A percentile compares a stretch with the other conserved stretches of the same genome.
Conservation (phyloP, 371 early-diverging fungal genomes). For the Apophysomyces sp. region DNA sequence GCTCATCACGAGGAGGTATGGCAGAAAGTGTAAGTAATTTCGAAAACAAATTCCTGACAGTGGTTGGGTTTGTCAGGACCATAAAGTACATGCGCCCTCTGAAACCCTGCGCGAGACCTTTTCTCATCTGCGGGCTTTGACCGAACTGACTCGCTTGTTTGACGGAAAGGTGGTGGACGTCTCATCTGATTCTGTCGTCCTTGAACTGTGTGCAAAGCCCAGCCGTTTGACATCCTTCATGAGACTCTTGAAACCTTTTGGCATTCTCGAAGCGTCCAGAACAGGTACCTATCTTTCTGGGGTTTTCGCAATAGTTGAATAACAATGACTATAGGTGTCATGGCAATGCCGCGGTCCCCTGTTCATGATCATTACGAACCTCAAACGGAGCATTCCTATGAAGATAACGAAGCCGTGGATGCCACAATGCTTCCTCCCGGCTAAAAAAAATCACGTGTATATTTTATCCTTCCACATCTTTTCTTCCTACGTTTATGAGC, state of each 20-base stretch:
- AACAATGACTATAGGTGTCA: constrained; percentile 59
- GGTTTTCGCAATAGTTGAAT: neutral
- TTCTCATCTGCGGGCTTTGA: constrained; percentile 76
- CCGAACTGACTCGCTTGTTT: constrained; percentile 84
- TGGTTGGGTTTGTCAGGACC: neutral
- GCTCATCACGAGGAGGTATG: constrained; percentile 27
- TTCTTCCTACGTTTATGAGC: no score
- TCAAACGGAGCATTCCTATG: constrained; percentile 44
- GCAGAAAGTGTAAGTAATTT: no score
- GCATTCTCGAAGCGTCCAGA: constrained; percentile 90
- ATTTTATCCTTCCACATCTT: neutral
- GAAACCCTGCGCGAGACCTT: constrained; percentile 63
- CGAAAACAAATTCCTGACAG: neutral
- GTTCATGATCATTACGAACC: constrained; percentile 69
- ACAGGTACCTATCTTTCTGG: constrained; percentile 54
- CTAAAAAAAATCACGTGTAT: constrained; percentile 39
- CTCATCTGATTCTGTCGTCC: constrained; percentile 70
- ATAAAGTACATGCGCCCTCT: constrained; percentile 27
- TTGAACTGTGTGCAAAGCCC: constrained; percentile 89
- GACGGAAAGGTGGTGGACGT: constrained; percentile 88
- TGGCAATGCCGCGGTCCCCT: constrained; percentile 92
- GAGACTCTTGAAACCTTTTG: constrained; percentile 88
- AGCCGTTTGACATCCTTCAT: constrained; percentile 87
- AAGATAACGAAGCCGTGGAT: constrained; percentile 69
- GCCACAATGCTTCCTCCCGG: constrained; percentile 89